phyloP scores from a whole-genome alignment of 192 early-diverging fungal genomes.

The Linnemannia schmuckeri region DNA sequence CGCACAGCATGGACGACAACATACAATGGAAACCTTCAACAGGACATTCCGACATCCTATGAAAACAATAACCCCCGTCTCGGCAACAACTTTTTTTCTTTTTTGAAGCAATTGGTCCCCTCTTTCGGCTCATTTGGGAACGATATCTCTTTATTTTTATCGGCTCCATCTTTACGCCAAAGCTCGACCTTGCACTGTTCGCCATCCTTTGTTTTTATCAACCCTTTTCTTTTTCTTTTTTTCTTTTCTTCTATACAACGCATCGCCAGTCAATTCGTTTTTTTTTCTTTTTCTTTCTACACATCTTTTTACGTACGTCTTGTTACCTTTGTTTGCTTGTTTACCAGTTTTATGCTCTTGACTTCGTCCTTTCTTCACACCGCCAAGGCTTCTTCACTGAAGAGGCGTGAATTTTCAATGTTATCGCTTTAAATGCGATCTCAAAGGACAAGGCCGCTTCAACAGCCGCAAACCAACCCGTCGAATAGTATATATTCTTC shows the following conservation, averaged over 20 bases:
- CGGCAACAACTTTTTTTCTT: conserved; percentile 16
- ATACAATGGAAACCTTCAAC: conserved; percentile 52
- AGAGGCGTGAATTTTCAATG: conserved; percentile 30
- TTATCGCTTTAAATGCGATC: conserved; percentile 10
- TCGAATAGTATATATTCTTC: conserved; percentile 17
- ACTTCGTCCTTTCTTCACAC: conserved; percentile 45
- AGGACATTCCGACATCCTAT: conserved; percentile 35
- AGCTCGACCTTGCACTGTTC: not conserved
- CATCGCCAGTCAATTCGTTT: conserved; percentile 4
- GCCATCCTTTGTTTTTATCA: conserved; percentile 17
- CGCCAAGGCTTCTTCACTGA: conserved; percentile 39
- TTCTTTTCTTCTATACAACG: conserved; percentile 8
- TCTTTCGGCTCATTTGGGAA: not conserved
- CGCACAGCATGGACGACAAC: conserved; percentile 33
- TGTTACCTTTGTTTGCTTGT: conserved; percentile 4
- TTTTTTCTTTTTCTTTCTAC: not conserved
- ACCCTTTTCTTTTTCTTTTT: conserved; percentile 13
- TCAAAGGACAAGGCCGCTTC: conserved; percentile 56
- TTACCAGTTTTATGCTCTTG: conserved; percentile 50
- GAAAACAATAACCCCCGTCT: conserved; percentile 26
- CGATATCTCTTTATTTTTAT: not conserved
- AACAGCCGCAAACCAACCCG: conserved; percentile 56
- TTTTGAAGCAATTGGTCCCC: conserved; percentile 14
- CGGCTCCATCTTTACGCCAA: not conserved
- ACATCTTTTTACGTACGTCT: not conserved